Conservation (phyloP, 371 early-diverging fungal genomes). For the Circinella minor region DNA sequence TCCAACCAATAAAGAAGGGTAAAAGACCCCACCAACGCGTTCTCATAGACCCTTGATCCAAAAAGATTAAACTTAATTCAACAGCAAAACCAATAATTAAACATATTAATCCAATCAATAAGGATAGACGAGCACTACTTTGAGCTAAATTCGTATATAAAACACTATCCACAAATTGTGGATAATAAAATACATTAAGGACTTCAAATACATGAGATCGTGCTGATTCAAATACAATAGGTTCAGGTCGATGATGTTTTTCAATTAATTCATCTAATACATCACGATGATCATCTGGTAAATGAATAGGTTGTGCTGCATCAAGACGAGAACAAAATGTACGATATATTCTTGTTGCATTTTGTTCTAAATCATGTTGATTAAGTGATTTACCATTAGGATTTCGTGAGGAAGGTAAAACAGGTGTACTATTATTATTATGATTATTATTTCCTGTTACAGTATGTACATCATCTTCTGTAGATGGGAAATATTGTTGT, state of each 20-base stretch:
- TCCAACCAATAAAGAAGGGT: constrained; percentile 50
- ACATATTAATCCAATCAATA: constrained; percentile 31
- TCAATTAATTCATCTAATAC: constrained; percentile 48
- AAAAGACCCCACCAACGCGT: constrained; percentile 42
- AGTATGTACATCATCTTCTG: background rate
- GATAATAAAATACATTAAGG: constrained; percentile 54
- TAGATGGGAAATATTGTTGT: constrained; percentile 12
- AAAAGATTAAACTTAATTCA: constrained; percentile 45
- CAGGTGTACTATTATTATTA: background rate
- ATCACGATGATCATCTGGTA: constrained; percentile 50
- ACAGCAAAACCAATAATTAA: constrained; percentile 43
- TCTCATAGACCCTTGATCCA: constrained; percentile 27
- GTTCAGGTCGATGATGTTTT: constrained; percentile 49
- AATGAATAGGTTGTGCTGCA: constrained; percentile 45
- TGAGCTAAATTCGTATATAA: constrained; percentile 39
- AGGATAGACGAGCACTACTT: constrained; percentile 24
- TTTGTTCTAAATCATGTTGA: constrained; percentile 47
- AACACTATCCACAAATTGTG: constrained; percentile 47
- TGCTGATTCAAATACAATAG: constrained; percentile 53
- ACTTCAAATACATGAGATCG: constrained; percentile 50
- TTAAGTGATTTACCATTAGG: constrained; percentile 25
- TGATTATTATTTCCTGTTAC: constrained; percentile 6
- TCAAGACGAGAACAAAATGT: constrained; percentile 47
- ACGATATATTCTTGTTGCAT: constrained; percentile 49
- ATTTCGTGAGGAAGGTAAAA: constrained; percentile 30